Percentiles rank a stretch among this genome's conserved stretches.
phyloP scores from a whole-genome alignment of 768 basidiomycete species.

The Lactifluus volemus region DNA sequence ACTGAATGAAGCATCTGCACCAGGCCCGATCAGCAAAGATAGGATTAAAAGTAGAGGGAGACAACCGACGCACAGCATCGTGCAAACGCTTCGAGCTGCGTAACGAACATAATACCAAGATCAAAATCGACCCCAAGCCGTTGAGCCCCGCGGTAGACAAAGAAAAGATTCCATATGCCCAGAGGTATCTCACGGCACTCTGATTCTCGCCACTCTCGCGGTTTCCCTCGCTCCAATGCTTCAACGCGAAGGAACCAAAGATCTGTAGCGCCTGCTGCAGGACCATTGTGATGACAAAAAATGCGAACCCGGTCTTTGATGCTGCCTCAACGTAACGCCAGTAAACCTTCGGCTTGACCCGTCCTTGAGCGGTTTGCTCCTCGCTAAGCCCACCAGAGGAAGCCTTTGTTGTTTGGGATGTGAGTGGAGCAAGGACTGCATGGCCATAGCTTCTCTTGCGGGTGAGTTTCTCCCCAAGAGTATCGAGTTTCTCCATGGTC shows the following conservation, averaged over 20 bases:
- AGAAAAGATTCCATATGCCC: conserved; percentile 62
- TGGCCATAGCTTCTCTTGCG: conserved; percentile 51
- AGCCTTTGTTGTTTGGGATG: conserved; percentile 30
- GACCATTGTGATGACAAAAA: conserved; percentile 45
- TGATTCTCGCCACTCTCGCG: conserved; percentile 45
- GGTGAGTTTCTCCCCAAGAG: conserved; percentile 41
- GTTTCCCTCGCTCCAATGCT: conserved; percentile 79
- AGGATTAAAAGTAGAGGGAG: not conserved
- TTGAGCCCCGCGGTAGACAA: conserved; percentile 46
- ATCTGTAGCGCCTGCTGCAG: conserved; percentile 53
- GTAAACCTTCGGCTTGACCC: conserved; percentile 74
- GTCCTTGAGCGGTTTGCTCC: conserved; percentile 74
- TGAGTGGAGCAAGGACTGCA: conserved; percentile 39
- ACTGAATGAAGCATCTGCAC: conserved; percentile 71
- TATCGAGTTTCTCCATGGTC: conserved; percentile 9
- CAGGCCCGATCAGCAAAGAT: conserved; percentile 1
- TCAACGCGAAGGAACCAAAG: conserved; percentile 54
- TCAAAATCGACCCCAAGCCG: conserved; percentile 48
- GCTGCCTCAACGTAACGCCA: conserved; percentile 69
- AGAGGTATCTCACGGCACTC: conserved; percentile 48
- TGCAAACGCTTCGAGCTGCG: conserved; percentile 69
- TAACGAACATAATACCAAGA: conserved; percentile 73
- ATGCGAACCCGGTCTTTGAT: conserved; percentile 57
- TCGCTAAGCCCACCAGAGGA: conserved; percentile 43
- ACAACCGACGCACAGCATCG: conserved; percentile 46